Evolutionary conservation across 2,329 filamentous ascomycete species (phyloP).

Genomic region (Fonsecaea multimorphosa): DNA sequence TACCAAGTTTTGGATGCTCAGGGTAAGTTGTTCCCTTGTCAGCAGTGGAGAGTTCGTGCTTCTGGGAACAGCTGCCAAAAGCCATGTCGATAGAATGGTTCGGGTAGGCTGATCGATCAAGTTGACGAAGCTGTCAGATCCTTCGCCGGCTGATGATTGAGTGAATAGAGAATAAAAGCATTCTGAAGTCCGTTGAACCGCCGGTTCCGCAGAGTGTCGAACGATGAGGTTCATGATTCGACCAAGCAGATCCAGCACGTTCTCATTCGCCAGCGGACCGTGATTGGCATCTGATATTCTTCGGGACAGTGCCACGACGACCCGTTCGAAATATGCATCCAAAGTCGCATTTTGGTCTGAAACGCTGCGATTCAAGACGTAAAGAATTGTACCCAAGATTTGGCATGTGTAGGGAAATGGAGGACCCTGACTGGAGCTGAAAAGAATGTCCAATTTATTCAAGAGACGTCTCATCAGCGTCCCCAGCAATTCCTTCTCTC

Average conservation of each 20-base stretch:
- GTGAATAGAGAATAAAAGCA: conserved; percentile 63
- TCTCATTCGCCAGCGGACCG: conserved; percentile 57
- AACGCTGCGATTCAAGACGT: conserved; percentile 57
- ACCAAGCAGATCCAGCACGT: conserved; percentile 65
- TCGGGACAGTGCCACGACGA: conserved; percentile 54
- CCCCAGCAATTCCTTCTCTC: conserved; percentile 67
- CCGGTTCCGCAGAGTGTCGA: conserved; percentile 58
- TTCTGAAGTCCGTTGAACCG: conserved; percentile 59
- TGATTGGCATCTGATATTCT: conserved; percentile 45
- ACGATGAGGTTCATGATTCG: conserved; percentile 66
- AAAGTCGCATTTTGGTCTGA: conserved; percentile 37
- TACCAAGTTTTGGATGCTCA: conserved; percentile 40
- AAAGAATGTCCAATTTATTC: conserved; percentile 65
- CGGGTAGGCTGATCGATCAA: conserved; percentile 41
- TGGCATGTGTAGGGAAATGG: conserved; percentile 63
- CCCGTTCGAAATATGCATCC: conserved; percentile 57
- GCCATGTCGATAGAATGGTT: conserved; percentile 55
- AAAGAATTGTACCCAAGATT: conserved; percentile 66
- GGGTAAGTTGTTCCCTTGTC: conserved; percentile 25
- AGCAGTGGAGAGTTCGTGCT: conserved; percentile 30
- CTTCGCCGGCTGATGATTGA: conserved; percentile 27
- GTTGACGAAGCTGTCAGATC: not conserved
- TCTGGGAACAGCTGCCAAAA: conserved; percentile 40
- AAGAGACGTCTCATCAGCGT: conserved; percentile 67
- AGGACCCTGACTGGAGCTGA: conserved; percentile 55